A percentile compares a stretch with the other conserved stretches of the same genome.
phyloP scores from a whole-genome alignment of 495 filamentous ascomycete genomes.

The Talaromyces ruber region DNA sequence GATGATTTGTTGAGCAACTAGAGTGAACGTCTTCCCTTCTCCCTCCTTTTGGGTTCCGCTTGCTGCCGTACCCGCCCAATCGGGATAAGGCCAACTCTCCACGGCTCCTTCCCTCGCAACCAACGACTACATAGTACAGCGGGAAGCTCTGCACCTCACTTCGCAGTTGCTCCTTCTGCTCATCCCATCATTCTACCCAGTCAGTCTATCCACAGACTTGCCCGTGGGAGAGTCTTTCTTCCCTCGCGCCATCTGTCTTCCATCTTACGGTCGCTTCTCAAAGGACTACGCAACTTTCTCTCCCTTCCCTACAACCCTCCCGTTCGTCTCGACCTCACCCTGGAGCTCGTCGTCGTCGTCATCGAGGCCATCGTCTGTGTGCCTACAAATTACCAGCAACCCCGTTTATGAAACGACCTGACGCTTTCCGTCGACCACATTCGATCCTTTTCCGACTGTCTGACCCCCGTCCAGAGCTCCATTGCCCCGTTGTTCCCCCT shows the following conservation, averaged over 20 bases:
- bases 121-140: slow-evolving; percentile 15
- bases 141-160: slow-evolving; percentile 11
- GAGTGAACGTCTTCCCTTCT: background rate
- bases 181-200: slow-evolving; percentile 15
- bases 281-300: background rate
- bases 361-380: background rate
- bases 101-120: slow-evolving; percentile 24
- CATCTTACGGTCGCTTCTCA: background rate
- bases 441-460: slow-evolving; percentile 25
- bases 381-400: background rate
- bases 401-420: background rate
- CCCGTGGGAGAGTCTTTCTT: slow-evolving; percentile 10
- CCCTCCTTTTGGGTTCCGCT: slow-evolving; percentile 8
- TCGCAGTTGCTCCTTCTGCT: slow-evolving; percentile 19
- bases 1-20: background rate
- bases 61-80: slow-evolving; percentile 3
- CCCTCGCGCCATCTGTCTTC: slow-evolving; percentile 7
- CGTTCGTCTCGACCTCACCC: background rate
- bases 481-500: slow-evolving; percentile 12
- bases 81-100: slow-evolving; percentile 4
- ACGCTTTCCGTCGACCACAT: slow-evolving; percentile 14
- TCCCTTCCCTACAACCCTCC: background rate
- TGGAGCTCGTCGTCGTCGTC: slow-evolving; percentile 8
- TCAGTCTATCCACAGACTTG: slow-evolving; percentile 16
- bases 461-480: slow-evolving; percentile 19